Evolutionary conservation across 441 rosid species (phyloP).

Genomic region (Hura crepitans): DNA sequence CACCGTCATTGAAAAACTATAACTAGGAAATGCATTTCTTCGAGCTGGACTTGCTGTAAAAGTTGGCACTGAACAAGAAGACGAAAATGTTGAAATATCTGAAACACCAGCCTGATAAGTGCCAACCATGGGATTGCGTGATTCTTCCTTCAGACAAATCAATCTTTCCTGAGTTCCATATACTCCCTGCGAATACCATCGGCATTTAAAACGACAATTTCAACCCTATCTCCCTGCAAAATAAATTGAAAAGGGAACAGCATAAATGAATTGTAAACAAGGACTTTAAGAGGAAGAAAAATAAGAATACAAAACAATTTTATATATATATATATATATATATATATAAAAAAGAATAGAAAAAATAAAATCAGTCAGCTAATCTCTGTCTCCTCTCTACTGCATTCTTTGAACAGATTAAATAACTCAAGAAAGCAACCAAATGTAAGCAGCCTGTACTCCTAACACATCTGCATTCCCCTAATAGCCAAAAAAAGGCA

Average conservation of each 20-base stretch:
- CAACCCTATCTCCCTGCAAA: conserved; percentile 81
- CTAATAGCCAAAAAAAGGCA: not conserved
- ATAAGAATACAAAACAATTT: not conserved
- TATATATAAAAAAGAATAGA: no score
- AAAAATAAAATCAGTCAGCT: no score
- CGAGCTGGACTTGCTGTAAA: not conserved
- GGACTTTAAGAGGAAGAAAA: not conserved
- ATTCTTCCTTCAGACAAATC: conserved; percentile 21
- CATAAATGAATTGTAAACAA: not conserved
- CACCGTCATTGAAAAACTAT: conserved; percentile 1
- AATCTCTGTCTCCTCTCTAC: no score
- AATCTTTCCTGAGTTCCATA: conserved; percentile 87
- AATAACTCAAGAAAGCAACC: not conserved
- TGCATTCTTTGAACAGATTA: not conserved
- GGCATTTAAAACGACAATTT: conserved; percentile 71
- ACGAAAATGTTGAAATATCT: not conserved
- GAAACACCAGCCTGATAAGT: not conserved
- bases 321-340: no score
- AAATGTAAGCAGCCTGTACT: not conserved
- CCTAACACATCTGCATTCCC: not conserved
- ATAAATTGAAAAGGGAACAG: conserved; percentile 7
- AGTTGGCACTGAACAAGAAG: not conserved
- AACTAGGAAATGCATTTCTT: conserved; percentile 14
- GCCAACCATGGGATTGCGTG: not conserved
- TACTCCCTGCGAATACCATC: conserved; percentile 62